Evolutionary conservation across 1,284 basidiomycete species (phyloP), one percentile per base, ranked within the genome.

Genomic region (Microbotryomycetes sp.): DNA sequence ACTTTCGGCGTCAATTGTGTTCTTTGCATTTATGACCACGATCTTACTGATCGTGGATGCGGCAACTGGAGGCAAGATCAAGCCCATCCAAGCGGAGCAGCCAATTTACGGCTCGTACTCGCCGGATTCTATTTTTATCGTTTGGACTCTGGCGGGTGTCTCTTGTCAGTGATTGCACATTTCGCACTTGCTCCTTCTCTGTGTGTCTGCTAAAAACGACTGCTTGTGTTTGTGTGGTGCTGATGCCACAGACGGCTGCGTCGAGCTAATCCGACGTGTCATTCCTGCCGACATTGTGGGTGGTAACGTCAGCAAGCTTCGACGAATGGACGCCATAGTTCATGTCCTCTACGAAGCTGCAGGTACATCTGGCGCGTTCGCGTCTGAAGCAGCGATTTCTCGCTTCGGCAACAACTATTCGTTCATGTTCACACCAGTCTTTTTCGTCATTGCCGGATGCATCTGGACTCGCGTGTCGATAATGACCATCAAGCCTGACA

Each of bases 301-400:
- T 36, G 72, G 73, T 32, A 72, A 74, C 64, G 68, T 71, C 3
- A 56, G 64, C 31, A 59, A 73, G 58, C 70, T 76, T 4, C 66
- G 74, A 50, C 71, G 73, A 62, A 76, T 76, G 75, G 75, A 77
- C 57, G 75, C 75, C 15, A 71, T 72, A 45, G 74, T 75, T 14
- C 75, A 77, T 66, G 70, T 76, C 59, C 23, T 36, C 54, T 76
- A 76, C 68, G 74, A 76, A 68, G 67, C 76, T 23, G 75, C 75
- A n/a, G 76, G 76, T 60, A 77, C 76, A n/a, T 62, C 70, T 5
- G 76, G 74, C 53, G 75, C 75, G 5, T 74, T 76, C 56, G 72
- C 74, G 26, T 76, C 75, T 16, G 69, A 73, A 19, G 55, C 71
- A n/a, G 67, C 75, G 36, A 76, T 77, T 62, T 69, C 70, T 36